Conservation (phyloP, 192 early-diverging fungal genomes). For the Backusella parvicylindrica region DNA sequence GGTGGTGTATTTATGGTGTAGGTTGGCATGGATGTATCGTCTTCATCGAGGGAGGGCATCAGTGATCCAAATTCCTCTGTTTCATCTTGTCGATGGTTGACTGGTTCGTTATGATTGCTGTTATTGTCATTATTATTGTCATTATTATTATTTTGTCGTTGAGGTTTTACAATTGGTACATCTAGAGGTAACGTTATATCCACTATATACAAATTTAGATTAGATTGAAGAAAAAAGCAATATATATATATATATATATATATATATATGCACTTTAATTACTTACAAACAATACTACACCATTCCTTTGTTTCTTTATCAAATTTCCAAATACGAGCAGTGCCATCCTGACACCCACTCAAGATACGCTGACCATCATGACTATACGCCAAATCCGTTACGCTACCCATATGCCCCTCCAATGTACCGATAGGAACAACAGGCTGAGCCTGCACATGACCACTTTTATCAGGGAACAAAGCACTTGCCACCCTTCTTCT, state of each 20-base stretch:
- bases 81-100: background rate
- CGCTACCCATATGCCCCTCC: conserved; percentile 65
- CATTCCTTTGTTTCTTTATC: conserved; percentile 49
- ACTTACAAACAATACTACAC: conserved; percentile 55
- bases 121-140: no score
- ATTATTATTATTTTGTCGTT: background rate
- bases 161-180: conserved; percentile 12
- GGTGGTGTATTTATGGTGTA: background rate
- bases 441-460: conserved; percentile 18
- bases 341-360: conserved; percentile 78
- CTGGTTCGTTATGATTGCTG: background rate
- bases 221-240: background rate
- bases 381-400: conserved; percentile 76
- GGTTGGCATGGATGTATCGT: background rate
- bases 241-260: background rate
- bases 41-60: background rate
- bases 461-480: conserved; percentile 33
- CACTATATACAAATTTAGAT: background rate
- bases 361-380: conserved; percentile 63
- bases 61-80: background rate
- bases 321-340: conserved; percentile 69
- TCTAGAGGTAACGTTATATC: conserved; percentile 14
- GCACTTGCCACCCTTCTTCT: conserved; percentile 23
- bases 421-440: conserved; percentile 50
- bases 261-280: no score